Evolutionary conservation across 2,329 filamentous ascomycete species (phyloP), one percentile per base, ranked within the genome.

Genomic region (Seiridium unicorne): DNA sequence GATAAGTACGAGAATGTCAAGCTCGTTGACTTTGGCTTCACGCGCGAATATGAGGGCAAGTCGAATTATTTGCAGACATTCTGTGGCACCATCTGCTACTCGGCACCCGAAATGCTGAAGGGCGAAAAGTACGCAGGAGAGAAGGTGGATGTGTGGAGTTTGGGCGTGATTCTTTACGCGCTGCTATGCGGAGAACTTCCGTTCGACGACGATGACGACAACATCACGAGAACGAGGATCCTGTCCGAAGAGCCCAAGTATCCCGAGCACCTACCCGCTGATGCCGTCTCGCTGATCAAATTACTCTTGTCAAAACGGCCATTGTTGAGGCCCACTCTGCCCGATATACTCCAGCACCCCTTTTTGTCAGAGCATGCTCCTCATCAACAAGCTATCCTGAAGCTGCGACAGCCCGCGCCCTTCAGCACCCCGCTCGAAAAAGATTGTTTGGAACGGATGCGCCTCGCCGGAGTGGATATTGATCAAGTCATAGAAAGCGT

Each of bases 1-100:
- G 95, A 99, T 79, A 98, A 96, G 74, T 84, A 97, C 72, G 94
- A 96, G 72, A 97, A 98, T 70, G 95, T 99, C 67, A 99, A 99
- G 77, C 79, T 99, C 62, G 94, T 96, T 66, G 95, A 99, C 74
- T 99, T 99, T 78, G 95, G 95, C 18, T 99, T 99, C 72, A 99
- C 95, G 9, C 85, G 95, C 65, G 95, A 99, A 77, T 99, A 99
- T 74, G 93, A 97, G 75, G 94, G 94, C 62, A 93, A 96, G 69
- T 86, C 92, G 36, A 98, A 93, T 73, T 94, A 98, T 70, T 79
- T 99, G 59, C 94, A 98, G 75, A 99, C 95, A 1, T 99, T 97
- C 76, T 99, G 95, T 73, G 95, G 95, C 4, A 99, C 95, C 0
- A 89, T 99, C 63, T 98, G 94, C 78, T 99, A 99, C 76, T 97